Evolutionary conservation across 2,329 filamentous ascomycete species (phyloP).

Genomic region (Thermothelomyces thermophilus): DNA sequence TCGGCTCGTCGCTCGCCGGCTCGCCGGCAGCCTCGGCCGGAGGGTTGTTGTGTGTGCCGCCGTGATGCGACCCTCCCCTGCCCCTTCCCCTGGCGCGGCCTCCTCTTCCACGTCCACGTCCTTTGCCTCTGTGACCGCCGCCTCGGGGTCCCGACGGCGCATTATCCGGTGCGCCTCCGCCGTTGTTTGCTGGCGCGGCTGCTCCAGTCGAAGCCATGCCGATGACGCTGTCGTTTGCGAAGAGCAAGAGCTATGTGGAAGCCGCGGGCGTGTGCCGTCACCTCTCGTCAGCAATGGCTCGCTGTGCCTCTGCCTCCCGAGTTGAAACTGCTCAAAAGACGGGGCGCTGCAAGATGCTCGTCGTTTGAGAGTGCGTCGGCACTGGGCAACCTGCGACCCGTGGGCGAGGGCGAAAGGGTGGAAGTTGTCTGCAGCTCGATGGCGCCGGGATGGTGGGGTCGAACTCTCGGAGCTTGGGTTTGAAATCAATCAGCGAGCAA

Average conservation of each 20-base stretch:
- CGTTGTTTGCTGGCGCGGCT: constrained; percentile 8
- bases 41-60: constrained; percentile 12
- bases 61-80: constrained; percentile 32
- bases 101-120: background rate
- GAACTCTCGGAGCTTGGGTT: constrained; percentile 9
- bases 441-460: constrained; percentile 20
- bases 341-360: background rate
- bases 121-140: constrained; percentile 35
- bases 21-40: constrained; percentile 1
- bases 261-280: background rate
- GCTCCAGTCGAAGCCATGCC: constrained; percentile 19
- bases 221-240: background rate
- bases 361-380: background rate
- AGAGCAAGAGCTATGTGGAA: background rate
- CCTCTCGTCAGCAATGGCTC: background rate
- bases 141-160: constrained; percentile 21
- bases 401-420: background rate
- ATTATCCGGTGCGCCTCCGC: constrained; percentile 1
- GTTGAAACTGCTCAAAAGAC: too few species aligned
- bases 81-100: constrained; percentile 17
- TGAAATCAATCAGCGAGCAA: constrained; percentile 10
- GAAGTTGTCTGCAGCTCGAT: constrained; percentile 1
- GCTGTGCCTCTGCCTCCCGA: background rate
- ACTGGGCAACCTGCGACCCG: background rate
- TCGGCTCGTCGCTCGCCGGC: constrained; percentile 10